Evolutionary conservation across 1,284 basidiomycete species (phyloP).

Genomic region (Wolfiporia cocos): DNA sequence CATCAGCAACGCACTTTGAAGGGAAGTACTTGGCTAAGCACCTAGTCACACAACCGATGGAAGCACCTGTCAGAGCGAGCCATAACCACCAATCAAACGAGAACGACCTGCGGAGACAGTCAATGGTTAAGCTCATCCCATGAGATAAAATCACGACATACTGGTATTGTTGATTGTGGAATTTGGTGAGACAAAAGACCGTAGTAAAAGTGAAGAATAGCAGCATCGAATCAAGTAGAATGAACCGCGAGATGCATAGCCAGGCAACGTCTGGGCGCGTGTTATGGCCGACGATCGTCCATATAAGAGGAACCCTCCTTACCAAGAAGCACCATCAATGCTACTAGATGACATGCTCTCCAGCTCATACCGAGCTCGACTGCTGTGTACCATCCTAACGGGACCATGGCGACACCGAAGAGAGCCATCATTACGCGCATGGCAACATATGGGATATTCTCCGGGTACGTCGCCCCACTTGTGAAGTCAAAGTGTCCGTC

Average conservation of each 20-base stretch:
- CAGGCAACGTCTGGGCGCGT: constrained; percentile 80
- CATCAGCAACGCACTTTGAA: neutral
- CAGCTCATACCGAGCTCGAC: constrained; percentile 92
- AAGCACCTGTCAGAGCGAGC: constrained; percentile 85
- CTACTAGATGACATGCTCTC: constrained; percentile 87
- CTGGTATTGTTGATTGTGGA: constrained; percentile 94
- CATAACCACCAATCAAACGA: constrained; percentile 96
- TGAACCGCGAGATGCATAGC: constrained; percentile 95
- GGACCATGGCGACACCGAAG: constrained; percentile 94
- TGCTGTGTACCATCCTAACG: constrained; percentile 93
- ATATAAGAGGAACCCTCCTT: constrained; percentile 3
- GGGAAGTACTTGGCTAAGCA: constrained; percentile 22
- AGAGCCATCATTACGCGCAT: constrained; percentile 94
- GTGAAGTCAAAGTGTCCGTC: constrained; percentile 93
- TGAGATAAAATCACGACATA: constrained; percentile 32
- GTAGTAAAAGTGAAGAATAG: constrained; percentile 98
- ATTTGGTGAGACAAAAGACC: constrained; percentile 92
- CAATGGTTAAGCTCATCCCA: neutral
- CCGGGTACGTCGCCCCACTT: constrained; percentile 84
- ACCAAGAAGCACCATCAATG: constrained; percentile 92
- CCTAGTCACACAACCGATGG: constrained; percentile 95
- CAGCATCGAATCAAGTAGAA: constrained; percentile 96
- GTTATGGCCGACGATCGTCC: neutral
- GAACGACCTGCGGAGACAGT: constrained; percentile 59
- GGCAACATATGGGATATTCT: constrained; percentile 83